phyloP scores from a whole-genome alignment of 2,329 filamentous ascomycete genomes.

The Aphanocladium album region DNA sequence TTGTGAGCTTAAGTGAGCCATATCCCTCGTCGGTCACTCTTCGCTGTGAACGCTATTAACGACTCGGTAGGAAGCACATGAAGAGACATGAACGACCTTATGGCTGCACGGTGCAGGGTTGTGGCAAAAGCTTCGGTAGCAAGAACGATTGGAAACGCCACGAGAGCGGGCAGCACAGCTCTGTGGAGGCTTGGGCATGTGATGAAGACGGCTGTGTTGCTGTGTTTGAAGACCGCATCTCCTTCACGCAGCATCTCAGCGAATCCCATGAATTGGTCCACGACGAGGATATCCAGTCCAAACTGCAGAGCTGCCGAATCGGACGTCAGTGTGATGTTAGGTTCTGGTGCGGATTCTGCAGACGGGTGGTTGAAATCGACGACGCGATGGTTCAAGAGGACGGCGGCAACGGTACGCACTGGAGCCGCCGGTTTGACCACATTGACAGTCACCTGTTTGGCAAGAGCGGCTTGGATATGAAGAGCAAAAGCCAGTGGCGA shows the following conservation, averaged over 20 bases:
- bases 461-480: conserved; percentile 33
- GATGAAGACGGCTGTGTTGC: conserved; percentile 44
- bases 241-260: conserved; percentile 60
- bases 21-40: not conserved
- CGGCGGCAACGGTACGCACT: conserved; percentile 31
- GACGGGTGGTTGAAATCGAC: conserved; percentile 39
- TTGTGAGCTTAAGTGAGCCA: conserved; percentile 53
- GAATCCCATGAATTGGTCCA: conserved; percentile 40
- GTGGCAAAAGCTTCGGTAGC: conserved; percentile 74
- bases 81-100: conserved; percentile 80
- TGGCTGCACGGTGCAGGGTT: conserved; percentile 68
- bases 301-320: conserved; percentile 51
- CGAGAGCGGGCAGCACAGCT: conserved; percentile 73
- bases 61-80: conserved; percentile 64
- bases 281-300: conserved; percentile 31
- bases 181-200: conserved; percentile 69
- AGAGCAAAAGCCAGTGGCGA: conserved; percentile 53
- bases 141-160: conserved; percentile 95
- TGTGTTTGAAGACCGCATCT: not conserved
- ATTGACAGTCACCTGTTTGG: conserved; percentile 69
- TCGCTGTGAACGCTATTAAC: conserved; percentile 16
- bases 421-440: conserved; percentile 59
- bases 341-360: conserved; percentile 90
- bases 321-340: conserved; percentile 58
- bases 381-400: conserved; percentile 26